Conservation (phyloP, 2,329 filamentous ascomycete species). For the Magnaporthiopsis poae region DNA sequence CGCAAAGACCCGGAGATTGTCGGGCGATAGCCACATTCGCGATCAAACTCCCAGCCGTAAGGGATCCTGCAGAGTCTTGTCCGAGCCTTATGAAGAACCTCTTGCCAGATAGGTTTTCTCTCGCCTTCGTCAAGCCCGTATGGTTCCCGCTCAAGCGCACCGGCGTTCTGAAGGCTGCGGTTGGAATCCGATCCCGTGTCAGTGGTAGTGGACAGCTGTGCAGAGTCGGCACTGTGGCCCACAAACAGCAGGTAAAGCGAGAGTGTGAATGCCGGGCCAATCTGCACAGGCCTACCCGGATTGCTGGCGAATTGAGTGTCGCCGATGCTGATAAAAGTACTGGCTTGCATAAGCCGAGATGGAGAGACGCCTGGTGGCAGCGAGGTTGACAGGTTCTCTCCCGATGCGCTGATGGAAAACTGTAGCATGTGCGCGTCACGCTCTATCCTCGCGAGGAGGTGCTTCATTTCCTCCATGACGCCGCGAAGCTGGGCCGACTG, state of each 20-base stretch:
- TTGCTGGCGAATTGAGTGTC: slow-evolving; percentile 70
- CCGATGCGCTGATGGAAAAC: slow-evolving; percentile 86
- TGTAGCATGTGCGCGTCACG: slow-evolving; percentile 86
- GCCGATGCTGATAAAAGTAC: slow-evolving; percentile 76
- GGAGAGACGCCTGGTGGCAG: slow-evolving; percentile 78
- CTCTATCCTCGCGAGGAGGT: slow-evolving; percentile 69
- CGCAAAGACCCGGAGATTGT: neutral
- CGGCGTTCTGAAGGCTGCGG: slow-evolving; percentile 5
- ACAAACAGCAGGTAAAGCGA: slow-evolving; percentile 93
- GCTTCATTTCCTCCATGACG: slow-evolving; percentile 67
- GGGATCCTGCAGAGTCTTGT: slow-evolving; percentile 70
- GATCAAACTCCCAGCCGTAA: slow-evolving; percentile 38
- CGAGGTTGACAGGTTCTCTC: slow-evolving; percentile 71
- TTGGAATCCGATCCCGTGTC: slow-evolving; percentile 11
- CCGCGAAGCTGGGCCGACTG: slow-evolving; percentile 55
- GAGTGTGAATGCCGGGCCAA: slow-evolving; percentile 76
- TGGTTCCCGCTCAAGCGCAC: slow-evolving; percentile 31
- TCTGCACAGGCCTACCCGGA: slow-evolving; percentile 58
- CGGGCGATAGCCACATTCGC: slow-evolving; percentile 22
- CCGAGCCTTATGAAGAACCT: slow-evolving; percentile 85
- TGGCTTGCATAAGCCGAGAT: slow-evolving; percentile 82
- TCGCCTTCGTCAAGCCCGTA: slow-evolving; percentile 42
- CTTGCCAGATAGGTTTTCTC: slow-evolving; percentile 76
- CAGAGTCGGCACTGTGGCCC: slow-evolving; percentile 44
- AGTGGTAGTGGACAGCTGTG: slow-evolving; percentile 3